A percentile compares a stretch with the other conserved stretches of the same genome.
Evolutionary conservation across 176 grass and related monocot genomes (phyloP).

Genomic region (Aegilops longissima): DNA sequence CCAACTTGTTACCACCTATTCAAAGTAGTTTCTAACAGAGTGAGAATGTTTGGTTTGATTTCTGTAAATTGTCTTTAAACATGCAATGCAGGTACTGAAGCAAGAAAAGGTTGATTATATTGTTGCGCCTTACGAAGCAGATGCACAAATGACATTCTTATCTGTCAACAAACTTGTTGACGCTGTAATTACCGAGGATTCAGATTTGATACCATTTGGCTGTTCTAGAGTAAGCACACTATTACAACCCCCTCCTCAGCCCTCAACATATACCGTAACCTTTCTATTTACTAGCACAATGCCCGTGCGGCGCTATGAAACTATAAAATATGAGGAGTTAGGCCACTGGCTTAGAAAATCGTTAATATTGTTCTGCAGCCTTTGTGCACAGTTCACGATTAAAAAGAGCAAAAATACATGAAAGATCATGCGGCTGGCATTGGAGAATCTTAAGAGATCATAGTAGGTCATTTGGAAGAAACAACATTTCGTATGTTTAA

Average conservation of each 20-base stretch:
- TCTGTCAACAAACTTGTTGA: conserved; percentile 95
- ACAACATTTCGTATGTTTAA: too few species aligned
- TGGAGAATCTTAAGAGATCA: too few species aligned
- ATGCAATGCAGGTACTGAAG: conserved; percentile 71
- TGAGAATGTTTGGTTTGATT: not conserved
- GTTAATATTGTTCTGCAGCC: too few species aligned
- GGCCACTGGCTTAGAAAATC: too few species aligned
- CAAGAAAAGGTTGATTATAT: conserved; percentile 90
- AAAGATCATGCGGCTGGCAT: too few species aligned
- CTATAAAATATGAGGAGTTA: too few species aligned
- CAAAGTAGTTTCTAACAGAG: not conserved
- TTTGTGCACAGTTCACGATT: too few species aligned
- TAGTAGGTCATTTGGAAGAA: too few species aligned
- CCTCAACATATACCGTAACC: not conserved
- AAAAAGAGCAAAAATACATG: too few species aligned
- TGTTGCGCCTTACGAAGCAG: conserved; percentile 97
- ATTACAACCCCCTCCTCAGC: conserved; percentile 13
- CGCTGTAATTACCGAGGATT: conserved; percentile 95
- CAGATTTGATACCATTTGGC: conserved; percentile 97
- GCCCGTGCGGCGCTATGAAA: too few species aligned
- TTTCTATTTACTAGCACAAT: not conserved
- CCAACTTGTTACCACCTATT: not conserved
- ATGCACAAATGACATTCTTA: conserved; percentile 94
- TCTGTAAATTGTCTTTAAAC: conserved; percentile 23
- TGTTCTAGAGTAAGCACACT: conserved; percentile 82